Percentiles rank a stretch among this genome's conserved stretches.
phyloP scores from a whole-genome alignment of 306 rosid species.

The Sicyos baderoa region DNA sequence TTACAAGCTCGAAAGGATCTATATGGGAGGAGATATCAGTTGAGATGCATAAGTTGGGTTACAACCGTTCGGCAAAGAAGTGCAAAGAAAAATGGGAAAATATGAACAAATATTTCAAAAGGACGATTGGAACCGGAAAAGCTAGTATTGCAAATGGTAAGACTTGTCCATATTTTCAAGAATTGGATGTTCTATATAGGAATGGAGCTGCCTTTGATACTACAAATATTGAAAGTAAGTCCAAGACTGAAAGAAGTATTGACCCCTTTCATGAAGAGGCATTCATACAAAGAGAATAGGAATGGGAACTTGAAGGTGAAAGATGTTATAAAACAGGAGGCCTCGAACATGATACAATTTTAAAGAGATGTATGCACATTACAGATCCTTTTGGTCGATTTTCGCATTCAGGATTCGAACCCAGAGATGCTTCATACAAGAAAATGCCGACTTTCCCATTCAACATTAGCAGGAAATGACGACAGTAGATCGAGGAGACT shows the following conservation, averaged over 20 bases:
- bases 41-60: slow-evolving; percentile 46
- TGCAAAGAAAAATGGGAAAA: slow-evolving; percentile 89
- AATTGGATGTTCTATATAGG: slow-evolving; percentile 50
- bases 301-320: neutral
- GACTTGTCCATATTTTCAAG: slow-evolving; percentile 55
- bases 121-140: slow-evolving; percentile 44
- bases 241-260: slow-evolving; percentile 10
- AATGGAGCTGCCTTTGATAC: slow-evolving; percentile 28
- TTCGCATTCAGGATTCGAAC: neutral
- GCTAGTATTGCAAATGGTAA: slow-evolving; percentile 38
- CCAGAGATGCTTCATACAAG: neutral
- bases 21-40: slow-evolving; percentile 76
- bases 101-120: slow-evolving; percentile 71
- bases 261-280: slow-evolving; percentile 4
- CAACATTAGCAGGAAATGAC: neutral
- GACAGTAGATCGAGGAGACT: neutral
- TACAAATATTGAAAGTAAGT: neutral
- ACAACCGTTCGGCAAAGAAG: slow-evolving; percentile 52
- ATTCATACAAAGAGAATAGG: slow-evolving; percentile 2
- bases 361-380: neutral
- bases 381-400: neutral
- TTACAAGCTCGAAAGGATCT: slow-evolving; percentile 38
- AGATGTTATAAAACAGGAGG: neutral
- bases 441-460: neutral
- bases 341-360: neutral